These are phyloP conservation scores for Neofusicoccum cordaticola DNA, from an alignment of 2,329 filamentous ascomycete species.

Conservation along the genomic window DNA sequence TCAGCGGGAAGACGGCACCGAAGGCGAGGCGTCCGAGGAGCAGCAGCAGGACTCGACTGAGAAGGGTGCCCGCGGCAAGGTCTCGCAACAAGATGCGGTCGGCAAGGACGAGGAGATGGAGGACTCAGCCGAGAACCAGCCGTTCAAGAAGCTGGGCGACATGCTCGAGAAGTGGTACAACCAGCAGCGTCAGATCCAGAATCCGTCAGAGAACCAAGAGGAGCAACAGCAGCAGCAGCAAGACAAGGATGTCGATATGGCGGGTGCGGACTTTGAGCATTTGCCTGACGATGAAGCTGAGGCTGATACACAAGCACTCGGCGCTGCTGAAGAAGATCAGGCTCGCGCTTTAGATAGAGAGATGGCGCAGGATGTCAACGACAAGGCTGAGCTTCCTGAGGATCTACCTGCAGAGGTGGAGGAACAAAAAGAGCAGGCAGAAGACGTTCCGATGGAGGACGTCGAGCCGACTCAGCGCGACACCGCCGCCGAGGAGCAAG, in stretches of 20 bases:
- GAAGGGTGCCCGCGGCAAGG: constrained; percentile 52
- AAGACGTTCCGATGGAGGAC: constrained; percentile 49
- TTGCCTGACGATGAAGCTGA: constrained; percentile 77
- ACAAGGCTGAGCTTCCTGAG: constrained; percentile 40
- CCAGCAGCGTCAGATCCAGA: constrained; percentile 74
- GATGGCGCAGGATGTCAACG: constrained; percentile 75
- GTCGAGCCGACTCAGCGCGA: constrained; percentile 33
- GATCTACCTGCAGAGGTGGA: constrained; percentile 29
- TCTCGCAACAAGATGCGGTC: constrained; percentile 34
- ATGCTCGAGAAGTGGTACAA: constrained; percentile 90
- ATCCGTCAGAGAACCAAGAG: constrained; percentile 45
- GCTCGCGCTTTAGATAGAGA: constrained; percentile 80
- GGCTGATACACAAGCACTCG: constrained; percentile 88
- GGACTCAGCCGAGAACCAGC: constrained; percentile 54
- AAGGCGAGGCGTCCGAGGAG: constrained; percentile 63
- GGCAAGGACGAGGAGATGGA: constrained; percentile 37
- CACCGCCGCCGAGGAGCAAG: constrained; percentile 25
- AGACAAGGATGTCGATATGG: constrained; percentile 66
- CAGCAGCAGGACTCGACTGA: constrained; percentile 63
- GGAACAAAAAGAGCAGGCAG: constrained; percentile 21
- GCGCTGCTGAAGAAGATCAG: constrained; percentile 83
- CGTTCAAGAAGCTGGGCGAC: constrained; percentile 93
- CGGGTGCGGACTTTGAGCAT: constrained; percentile 87
- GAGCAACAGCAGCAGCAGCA: constrained; percentile 41
- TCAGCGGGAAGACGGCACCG: constrained; percentile 64